Evolutionary conservation across 345 rosid species (phyloP), one percentile per base, ranked within the genome.

Genomic region (Eucalyptus erythrocorys): DNA sequence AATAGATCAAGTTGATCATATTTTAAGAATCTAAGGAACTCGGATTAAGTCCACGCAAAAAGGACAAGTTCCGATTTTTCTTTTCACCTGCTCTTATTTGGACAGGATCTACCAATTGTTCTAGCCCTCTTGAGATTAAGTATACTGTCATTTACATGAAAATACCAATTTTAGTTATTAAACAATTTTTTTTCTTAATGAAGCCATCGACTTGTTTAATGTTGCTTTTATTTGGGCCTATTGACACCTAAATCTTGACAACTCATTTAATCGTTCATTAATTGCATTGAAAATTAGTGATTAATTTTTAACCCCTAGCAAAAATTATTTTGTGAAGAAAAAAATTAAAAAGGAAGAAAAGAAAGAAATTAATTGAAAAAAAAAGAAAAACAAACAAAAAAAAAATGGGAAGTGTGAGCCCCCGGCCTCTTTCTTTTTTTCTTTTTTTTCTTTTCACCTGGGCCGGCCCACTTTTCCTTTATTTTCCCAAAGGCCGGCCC

Each of bases 21-120:
- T 71, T 21, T 71, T 21, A 71, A 19, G 13, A 71, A 37, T 71
- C 8, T 37, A 71, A 17, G 1, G 14, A 71, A 71, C 26, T 21
- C 4, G 1, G 26, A 71, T 71, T 0, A 0, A 6, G 12, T 71
- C 0, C 45, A 19, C 0, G 3, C 34, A 17, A 34, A 71, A 71
- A 37, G 11, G 26, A 19, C 45, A 37, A 71, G 3, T 34, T 71
- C 43, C 0, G 1, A 71, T 37, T 37, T 34, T 37, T 71, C 45
- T 1, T 10, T 71, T 71, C 81, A 37, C 14, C 26, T 0, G 11
- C 8, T 10, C 81, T 37, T 71, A 37, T 71, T 71, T 71, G 81
- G 81, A 37, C 4, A 10, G 1, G 81, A 71, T 1, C 43, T 17
- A 68, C 43, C 43, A 0, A 3, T 68, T 34, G 5, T 68, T 68